Conservation (phyloP, 352 stramenopile genomes). For the Phytophthora pisi region DNA sequence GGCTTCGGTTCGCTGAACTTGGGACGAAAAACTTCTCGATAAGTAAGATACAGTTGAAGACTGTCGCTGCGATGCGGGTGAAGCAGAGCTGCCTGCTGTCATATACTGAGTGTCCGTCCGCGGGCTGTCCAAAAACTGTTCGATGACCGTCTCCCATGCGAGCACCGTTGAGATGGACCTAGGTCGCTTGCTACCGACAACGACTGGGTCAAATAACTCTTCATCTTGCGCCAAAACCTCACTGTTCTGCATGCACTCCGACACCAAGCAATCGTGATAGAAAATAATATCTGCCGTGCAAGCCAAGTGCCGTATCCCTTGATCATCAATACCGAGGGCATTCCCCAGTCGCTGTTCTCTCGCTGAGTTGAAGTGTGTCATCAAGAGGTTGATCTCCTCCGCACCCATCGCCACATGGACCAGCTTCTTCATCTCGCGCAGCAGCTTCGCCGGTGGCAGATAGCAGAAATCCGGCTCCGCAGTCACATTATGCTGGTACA, state of each 20-base stretch:
- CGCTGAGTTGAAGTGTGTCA: slow-evolving; percentile 41
- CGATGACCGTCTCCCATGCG: slow-evolving; percentile 54
- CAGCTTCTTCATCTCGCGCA: slow-evolving; percentile 51
- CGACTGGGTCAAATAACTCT: slow-evolving; percentile 19
- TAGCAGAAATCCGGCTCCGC: slow-evolving; percentile 37
- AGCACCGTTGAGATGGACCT: slow-evolving; percentile 33
- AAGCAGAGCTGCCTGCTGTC: slow-evolving; percentile 21
- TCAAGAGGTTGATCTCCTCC: slow-evolving; percentile 55
- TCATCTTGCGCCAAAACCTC: slow-evolving; percentile 20
- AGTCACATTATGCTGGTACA: slow-evolving; percentile 57
- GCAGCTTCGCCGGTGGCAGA: slow-evolving; percentile 41
- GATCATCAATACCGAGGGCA: slow-evolving; percentile 49
- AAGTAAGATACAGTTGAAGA: slow-evolving; percentile 35
- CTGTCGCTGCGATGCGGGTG: slow-evolving; percentile 28
- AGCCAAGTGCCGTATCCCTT: slow-evolving; percentile 47
- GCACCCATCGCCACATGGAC: slow-evolving; percentile 43
- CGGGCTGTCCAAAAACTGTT: slow-evolving; percentile 42
- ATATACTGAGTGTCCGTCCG: slow-evolving; percentile 32
- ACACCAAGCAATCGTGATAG: slow-evolving; percentile 60
- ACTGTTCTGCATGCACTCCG: slow-evolving; percentile 25
- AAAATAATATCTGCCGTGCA: slow-evolving; percentile 61
- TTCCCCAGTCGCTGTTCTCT: slow-evolving; percentile 33
- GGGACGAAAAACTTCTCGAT: slow-evolving; percentile 25
- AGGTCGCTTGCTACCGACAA: slow-evolving; percentile 35
- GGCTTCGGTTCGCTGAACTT: slow-evolving; percentile 19